Percentiles rank a stretch among this genome's conserved stretches.
phyloP scores from a whole-genome alignment of 441 rosid genomes.

The Gossypium aridum region DNA sequence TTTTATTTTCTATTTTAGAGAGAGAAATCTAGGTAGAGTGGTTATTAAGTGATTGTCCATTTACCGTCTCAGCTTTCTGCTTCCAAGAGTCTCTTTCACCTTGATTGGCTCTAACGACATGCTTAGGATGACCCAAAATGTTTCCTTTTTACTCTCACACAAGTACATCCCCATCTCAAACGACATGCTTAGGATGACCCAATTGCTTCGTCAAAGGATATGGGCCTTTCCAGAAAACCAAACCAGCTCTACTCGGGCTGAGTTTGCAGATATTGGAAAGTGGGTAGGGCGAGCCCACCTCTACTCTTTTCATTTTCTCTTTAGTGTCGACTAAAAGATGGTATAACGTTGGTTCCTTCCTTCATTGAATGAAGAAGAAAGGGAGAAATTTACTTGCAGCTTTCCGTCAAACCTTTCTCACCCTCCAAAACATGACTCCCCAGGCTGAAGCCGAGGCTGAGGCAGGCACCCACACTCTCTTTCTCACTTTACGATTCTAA shows the following conservation, averaged over 20 bases:
- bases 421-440: slow-evolving; percentile 26
- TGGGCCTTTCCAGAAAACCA: background rate
- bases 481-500: background rate
- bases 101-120: no score
- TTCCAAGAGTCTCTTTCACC: no score
- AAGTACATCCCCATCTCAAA: no score
- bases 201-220: background rate
- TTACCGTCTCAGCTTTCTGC: no score
- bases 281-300: background rate
- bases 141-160: no score
- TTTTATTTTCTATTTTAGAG: no score
- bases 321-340: background rate
- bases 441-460: background rate
- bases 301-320: background rate
- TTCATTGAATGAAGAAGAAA: slow-evolving; percentile 45
- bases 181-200: background rate
- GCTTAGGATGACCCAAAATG: no score
- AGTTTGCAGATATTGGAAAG: background rate
- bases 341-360: background rate
- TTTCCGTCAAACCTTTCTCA: slow-evolving; percentile 16
- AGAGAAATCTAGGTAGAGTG: no score
- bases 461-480: background rate
- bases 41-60: no score
- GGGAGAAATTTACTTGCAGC: slow-evolving; percentile 46
- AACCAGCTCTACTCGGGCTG: background rate